Base-by-base conservation (phyloP, 169 alveolate species). In the Gregarina niphandrodes region DNA sequence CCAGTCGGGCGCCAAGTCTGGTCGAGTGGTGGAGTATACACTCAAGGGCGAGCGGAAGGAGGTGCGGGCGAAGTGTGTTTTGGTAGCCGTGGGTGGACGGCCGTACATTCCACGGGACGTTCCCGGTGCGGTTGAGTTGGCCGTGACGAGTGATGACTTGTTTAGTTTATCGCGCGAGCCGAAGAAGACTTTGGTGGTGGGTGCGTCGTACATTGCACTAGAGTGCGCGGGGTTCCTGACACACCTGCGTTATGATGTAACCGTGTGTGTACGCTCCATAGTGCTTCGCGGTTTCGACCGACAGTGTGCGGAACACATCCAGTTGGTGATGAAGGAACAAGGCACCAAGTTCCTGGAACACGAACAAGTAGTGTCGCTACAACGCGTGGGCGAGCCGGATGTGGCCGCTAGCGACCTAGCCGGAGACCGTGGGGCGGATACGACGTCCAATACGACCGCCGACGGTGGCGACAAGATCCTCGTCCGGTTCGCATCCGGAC, bases 201-300 rank as follows among this genome's bases (percentile, higher is more conserved):
- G 98, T 3, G 96, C 92, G 7, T 73, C 93, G 5, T 87, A 84
- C 60, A 91, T 91, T 4, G 95, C 96, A 5, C 64, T 91, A 17
- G 98, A 91, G 64, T 84, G 96, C 60, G 96, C 96, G 9, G 96
- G 98, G 0, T 85, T 87, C 55, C 53, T 91, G 21, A 70, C 70
- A 30, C 83, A 82, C 3, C 61, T 88, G 26, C 95, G 95, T 1
- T 80, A 50, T 53, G 93, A 87, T 42, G 85, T 72, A 3, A 64
- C 77, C 3, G 80, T 78, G 17, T 49, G 84, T 5, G 78, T 75
- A 28, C 78, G 87, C 24, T 80, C 96, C n/a, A 75, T 83, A 15
- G 49, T 86, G 17, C 68, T 91, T 38, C 74, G 97, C 53, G 96
- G 96, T 17, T 87, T 91, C 47, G 98, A 91, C 57, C 60, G 83